A percentile compares a stretch with the other conserved stretches of the same genome.
phyloP scores from a whole-genome alignment of 2,329 filamentous ascomycete species.

The Xylaria polymorpha region DNA sequence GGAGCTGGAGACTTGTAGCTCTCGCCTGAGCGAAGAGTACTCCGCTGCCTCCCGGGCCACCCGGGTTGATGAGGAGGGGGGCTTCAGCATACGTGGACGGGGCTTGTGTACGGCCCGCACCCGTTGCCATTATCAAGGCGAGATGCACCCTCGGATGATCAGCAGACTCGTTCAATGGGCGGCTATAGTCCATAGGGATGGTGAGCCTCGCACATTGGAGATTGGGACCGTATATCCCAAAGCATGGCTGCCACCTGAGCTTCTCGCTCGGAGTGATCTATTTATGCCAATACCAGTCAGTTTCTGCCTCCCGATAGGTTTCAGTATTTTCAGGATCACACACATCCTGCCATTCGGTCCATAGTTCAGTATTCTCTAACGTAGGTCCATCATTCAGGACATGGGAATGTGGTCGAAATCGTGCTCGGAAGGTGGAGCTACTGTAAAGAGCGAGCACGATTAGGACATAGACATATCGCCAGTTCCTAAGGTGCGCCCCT shows the following conservation, averaged over 20 bases:
- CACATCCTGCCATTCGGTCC: constrained; percentile 38
- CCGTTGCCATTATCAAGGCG: constrained; percentile 52
- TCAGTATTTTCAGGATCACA: neutral
- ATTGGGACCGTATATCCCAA: constrained; percentile 42
- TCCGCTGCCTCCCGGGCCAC: constrained; percentile 60
- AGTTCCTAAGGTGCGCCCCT: constrained; percentile 5
- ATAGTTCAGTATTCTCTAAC: constrained; percentile 11
- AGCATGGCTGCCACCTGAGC: constrained; percentile 59
- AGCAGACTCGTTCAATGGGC: constrained; percentile 53
- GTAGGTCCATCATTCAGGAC: neutral
- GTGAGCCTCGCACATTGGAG: constrained; percentile 58
- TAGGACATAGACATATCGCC: constrained; percentile 28
- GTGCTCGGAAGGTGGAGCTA: neutral
- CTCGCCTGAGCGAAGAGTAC: constrained; percentile 45
- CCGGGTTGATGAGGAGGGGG: constrained; percentile 59
- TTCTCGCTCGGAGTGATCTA: constrained; percentile 59
- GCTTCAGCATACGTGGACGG: constrained; percentile 51
- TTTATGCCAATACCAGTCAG: constrained; percentile 13
- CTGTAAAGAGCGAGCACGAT: constrained; percentile 23
- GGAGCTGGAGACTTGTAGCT: constrained; percentile 50
- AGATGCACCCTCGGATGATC: constrained; percentile 54
- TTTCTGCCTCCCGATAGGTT: neutral
- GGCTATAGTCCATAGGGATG: constrained; percentile 60
- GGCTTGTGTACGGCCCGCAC: constrained; percentile 47
- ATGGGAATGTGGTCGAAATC: neutral